Base-by-base conservation (phyloP, 2,329 filamentous ascomycete genomes). In the Ploettnerulaceae sp. region DNA sequence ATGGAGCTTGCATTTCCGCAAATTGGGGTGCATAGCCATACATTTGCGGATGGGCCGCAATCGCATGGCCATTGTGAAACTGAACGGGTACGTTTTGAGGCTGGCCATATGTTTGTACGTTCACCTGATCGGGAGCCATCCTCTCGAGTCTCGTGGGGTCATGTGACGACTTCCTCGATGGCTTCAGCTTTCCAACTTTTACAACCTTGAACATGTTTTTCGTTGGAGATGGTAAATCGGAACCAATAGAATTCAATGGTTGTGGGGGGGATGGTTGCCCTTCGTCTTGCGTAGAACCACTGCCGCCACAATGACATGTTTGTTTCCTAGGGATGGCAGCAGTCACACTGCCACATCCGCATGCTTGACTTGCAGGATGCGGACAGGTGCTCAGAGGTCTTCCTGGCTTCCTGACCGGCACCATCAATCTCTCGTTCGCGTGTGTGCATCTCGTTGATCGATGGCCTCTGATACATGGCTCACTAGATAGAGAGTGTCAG, bases 371-470 rank as follows among this genome's bases (percentile, higher is more conserved):
- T 48, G 53, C 55, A 5, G 79, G 75, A 57, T 86, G 83, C 44
- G 83, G 82, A 58, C 83, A 87, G 44, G 76, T 75, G 63, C 81
- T 86, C 45, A 87, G 66, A 7, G 83, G 84, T 39, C 84, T 74
- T 14, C 84, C 84, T 12, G 84, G 83, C 60, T 86, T 86, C 52
- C 82, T 77, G 12, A 88, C 84, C 17, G 81, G 79, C 3, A 86
- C 71, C 72, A 87, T 79, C 25, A 86, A 68, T 48, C 83, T 77
- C 57, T 86, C 82, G 53, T 74, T 73, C 50, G 72, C 74, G 62
- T 88, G 84, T 37, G 76, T 81, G 65, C 84, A 88, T 70, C 84
- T 86, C 42, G 83, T 86, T 22, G 84, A 87, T 58, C 84, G 80
- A 65, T 88, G 84, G 47, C 84, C 84, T 60, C 83, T 80, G 57